Evolutionary conservation across 345 rosid species (phyloP), one percentile per base, ranked within the genome.

Genomic region (Zanthoxylum bungeanum): DNA sequence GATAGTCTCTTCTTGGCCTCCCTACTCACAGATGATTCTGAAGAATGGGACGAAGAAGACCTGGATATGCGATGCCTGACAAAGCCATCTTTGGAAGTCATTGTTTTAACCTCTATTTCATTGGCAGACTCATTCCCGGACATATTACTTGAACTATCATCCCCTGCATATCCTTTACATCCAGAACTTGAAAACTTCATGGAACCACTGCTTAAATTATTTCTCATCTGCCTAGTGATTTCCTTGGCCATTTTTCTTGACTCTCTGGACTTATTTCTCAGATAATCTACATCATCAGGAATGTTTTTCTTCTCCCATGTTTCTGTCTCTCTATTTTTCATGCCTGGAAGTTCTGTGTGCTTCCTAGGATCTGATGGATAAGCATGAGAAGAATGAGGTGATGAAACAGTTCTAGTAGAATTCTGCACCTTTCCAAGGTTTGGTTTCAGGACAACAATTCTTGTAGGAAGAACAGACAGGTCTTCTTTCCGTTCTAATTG

Each of bases 1-100:
- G 97, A 91, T 56, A 96, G 88, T 85, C 99, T 88, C 82, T 83
- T 88, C 81, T 79, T 91, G 12, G 99, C 98, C 84, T 96, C 98
- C 78, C 83, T 91, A 67, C 80, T 85, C 61, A 90, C 88, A 58
- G 87, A 86, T 83, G 97, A 93, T 74, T 87, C 88, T 12, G 80
- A 69, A 52, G 91, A 80, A 36, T 46, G 76, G 33, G 91, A 84
- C 36, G 88, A 81, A 56, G 85, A 78, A 61, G 80, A 71, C 67
- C 77, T 77, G 60, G 78, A 69, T 34, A 64, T 77, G 60, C 76
- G 73, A 60, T 83, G 87, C 75, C 87, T 69, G 71, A 73, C 76
- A 77, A 73, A 70, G 30, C 76, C 62, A 36, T 81, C 83, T 76
- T 81, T 88, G 70, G 81, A 80, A 72, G 84, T 68, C 66, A 75